Percentiles rank a stretch among this genome's conserved stretches.
Evolutionary conservation across 1,284 basidiomycete species (phyloP).

Genomic region (Ceratobasidium sp.): DNA sequence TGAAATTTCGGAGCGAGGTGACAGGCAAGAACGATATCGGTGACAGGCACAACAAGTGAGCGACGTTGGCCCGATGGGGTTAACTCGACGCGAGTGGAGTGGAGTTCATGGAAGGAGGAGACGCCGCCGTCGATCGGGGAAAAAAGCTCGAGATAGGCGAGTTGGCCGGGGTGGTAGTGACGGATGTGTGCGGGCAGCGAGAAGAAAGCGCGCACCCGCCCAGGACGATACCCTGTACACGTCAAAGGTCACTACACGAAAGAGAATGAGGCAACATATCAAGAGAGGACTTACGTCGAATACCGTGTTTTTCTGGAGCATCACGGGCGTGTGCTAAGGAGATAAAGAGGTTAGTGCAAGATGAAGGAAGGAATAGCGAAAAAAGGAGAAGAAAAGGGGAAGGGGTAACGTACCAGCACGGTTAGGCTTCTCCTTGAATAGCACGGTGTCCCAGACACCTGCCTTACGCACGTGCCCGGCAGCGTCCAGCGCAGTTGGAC

Average conservation of each 20-base stretch:
- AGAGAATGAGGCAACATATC: not conserved
- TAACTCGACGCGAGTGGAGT: not conserved
- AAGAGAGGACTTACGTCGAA: slow-evolving; percentile 23
- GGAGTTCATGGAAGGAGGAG: not conserved
- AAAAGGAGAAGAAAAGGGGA: no score
- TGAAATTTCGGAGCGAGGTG: slow-evolving; percentile 33
- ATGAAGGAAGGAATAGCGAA: no score
- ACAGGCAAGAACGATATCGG: slow-evolving; percentile 19
- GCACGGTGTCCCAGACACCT: slow-evolving; percentile 9
- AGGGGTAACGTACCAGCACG: not conserved
- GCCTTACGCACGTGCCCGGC: not conserved
- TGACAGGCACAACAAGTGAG: slow-evolving; percentile 11
- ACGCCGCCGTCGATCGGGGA: not conserved
- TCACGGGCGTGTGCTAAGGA: not conserved
- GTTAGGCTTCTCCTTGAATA: not conserved
- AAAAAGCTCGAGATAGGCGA: slow-evolving; percentile 31
- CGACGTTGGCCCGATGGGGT: not conserved
- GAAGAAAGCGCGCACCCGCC: slow-evolving; percentile 20
- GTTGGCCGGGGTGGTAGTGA: not conserved
- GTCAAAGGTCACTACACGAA: no score
- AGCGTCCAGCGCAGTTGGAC: not conserved
- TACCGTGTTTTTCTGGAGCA: slow-evolving; percentile 1
- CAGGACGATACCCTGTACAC: slow-evolving; percentile 21
- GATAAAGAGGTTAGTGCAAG: not conserved
- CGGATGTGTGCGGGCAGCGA: slow-evolving; percentile 9